phyloP scores from a whole-genome alignment of 2,329 filamentous ascomycete species.

The Pseudonectria foliicola region DNA sequence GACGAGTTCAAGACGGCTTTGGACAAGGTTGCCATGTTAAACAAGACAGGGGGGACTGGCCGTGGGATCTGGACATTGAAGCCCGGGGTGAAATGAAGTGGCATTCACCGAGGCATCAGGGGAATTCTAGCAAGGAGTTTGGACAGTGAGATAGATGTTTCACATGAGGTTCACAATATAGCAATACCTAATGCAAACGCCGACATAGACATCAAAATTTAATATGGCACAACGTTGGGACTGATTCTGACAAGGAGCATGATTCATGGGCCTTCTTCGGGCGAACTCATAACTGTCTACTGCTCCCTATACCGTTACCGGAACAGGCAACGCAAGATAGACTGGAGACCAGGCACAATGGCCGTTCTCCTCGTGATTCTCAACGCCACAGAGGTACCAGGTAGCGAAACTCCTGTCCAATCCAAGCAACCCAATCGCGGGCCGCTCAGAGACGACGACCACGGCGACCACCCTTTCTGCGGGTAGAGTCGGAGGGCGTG shows the following conservation, averaged over 20 bases:
- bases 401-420: conserved; percentile 34
- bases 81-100: conserved; percentile 19
- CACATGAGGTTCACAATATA: too few relatives aligned
- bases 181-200: too few relatives aligned
- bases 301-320: conserved; percentile 24
- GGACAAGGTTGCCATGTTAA: conserved; percentile 65
- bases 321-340: conserved; percentile 39
- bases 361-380: conserved; percentile 70
- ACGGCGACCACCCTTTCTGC: conserved; percentile 99
- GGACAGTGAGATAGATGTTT: too few relatives aligned
- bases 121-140: too few relatives aligned
- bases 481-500: conserved; percentile 97
- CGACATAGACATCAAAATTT: too few relatives aligned
- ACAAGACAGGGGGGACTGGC: conserved; percentile 48
- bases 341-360: conserved; percentile 57
- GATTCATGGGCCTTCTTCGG: conserved; percentile 37
- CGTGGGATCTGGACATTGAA: conserved; percentile 49
- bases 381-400: conserved; percentile 55
- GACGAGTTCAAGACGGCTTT: conserved; percentile 78
- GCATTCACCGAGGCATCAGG: too few relatives aligned
- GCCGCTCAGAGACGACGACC: conserved; percentile 93
- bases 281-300: conserved; percentile 38
- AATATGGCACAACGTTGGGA: too few relatives aligned
- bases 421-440: conserved; percentile 21
- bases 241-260: conserved; percentile 24